These are phyloP conservation scores for Mucor indicus DNA, from an alignment of 371 early-diverging fungal species.

Conservation along the genomic window DNA sequence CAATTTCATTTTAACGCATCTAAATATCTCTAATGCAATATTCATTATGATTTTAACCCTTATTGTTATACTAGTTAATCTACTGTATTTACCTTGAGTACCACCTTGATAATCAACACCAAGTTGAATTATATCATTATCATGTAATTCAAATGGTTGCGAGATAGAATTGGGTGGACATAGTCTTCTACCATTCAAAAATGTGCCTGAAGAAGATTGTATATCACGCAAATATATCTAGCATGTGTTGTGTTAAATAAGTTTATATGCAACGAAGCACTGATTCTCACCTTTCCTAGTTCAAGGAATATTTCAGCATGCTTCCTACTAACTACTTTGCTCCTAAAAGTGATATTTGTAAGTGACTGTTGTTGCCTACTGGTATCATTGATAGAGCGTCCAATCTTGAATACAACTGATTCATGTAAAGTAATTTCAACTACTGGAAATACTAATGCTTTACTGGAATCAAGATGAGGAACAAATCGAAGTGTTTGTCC, in stretches of 20 bases:
- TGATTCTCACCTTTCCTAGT: constrained; percentile 24
- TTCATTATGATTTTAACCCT: constrained; percentile 1
- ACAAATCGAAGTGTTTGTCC: constrained; percentile 77
- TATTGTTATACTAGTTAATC: too few relatives aligned
- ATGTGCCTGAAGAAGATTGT: constrained; percentile 87
- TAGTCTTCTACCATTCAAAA: constrained; percentile 79
- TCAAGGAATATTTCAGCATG: constrained; percentile 79
- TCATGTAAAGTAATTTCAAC: constrained; percentile 73
- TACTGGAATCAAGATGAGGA: constrained; percentile 69
- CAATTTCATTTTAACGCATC: constrained; percentile 13
- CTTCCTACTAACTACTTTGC: constrained; percentile 77
- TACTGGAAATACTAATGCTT: too few relatives aligned
- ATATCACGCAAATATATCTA: constrained; percentile 81
- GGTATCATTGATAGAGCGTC: too few relatives aligned
- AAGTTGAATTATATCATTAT: constrained; percentile 80
- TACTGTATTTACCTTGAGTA: constrained; percentile 47
- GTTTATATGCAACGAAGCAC: neutral
- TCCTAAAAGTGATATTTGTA: constrained; percentile 74
- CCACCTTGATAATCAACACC: constrained; percentile 89
- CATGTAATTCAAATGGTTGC: constrained; percentile 64
- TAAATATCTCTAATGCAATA: constrained; percentile 4
- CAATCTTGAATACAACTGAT: too few relatives aligned
- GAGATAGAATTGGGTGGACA: constrained; percentile 76
- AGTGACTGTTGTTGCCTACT: too few relatives aligned
- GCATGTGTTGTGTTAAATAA: constrained; percentile 56